A percentile compares a stretch with the other conserved stretches of the same genome.
Conservation (phyloP, 805 yeast species). For the Tetrapisispora taiwanensis region DNA sequence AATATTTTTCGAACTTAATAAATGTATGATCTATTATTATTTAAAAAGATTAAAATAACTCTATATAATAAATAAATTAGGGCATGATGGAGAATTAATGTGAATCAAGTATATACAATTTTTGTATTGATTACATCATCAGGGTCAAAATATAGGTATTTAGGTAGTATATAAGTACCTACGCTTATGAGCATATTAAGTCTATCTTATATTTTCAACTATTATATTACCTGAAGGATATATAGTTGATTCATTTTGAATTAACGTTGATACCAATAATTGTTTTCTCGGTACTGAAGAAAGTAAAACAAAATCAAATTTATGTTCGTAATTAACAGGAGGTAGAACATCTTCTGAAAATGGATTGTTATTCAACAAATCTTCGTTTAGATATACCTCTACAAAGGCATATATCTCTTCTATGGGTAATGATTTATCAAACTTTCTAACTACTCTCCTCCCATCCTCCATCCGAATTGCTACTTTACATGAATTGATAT, state of each 20-base stretch:
- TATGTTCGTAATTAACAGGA: conserved; percentile 32
- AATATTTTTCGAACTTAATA: background rate
- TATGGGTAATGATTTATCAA: conserved; percentile 38
- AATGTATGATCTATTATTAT: background rate
- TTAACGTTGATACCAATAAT: conserved; percentile 26
- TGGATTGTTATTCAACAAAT: conserved; percentile 14
- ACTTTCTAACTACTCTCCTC: conserved; percentile 41
- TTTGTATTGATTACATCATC: too few relatives aligned
- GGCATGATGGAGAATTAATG: too few relatives aligned
- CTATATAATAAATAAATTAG: too few relatives aligned
- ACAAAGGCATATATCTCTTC: conserved; percentile 65
- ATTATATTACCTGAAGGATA: conserved; percentile 59
- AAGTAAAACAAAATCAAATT: conserved; percentile 40
- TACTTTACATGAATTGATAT: conserved; percentile 41
- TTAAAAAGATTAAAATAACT: too few relatives aligned
- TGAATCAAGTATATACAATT: too few relatives aligned
- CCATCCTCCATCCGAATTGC: conserved; percentile 64
- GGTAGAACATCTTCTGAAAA: conserved; percentile 1
- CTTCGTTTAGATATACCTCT: conserved; percentile 37
- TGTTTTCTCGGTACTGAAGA: conserved; percentile 50
- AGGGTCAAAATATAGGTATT: too few relatives aligned
- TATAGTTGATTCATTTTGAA: conserved; percentile 37
- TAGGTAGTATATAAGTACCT: too few relatives aligned
- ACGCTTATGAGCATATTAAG: too few relatives aligned
- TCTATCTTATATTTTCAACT: conserved; percentile 31